phyloP scores from a whole-genome alignment of 176 grass and related monocot species.

The Pontederia paniculata region DNA sequence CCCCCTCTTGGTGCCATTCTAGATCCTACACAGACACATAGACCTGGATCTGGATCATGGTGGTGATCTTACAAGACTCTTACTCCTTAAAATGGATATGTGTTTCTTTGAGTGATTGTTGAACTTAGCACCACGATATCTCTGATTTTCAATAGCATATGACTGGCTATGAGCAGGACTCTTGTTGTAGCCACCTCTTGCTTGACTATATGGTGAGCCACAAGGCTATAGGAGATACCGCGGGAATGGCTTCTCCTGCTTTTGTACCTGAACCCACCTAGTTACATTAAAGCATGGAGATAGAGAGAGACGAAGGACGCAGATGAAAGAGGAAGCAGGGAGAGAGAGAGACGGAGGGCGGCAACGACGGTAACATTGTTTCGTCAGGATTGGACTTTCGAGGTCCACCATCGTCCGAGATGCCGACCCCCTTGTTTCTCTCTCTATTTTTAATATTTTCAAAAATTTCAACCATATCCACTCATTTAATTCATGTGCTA shows the following conservation, averaged over 20 bases:
- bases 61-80: conserved; percentile 46
- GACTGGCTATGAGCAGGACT: conserved; percentile 50
- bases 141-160: conserved; percentile 37
- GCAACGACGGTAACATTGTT: too few species aligned
- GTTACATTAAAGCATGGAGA: conserved; percentile 15
- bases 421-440: too few species aligned
- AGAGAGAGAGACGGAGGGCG: too few species aligned
- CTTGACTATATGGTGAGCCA: conserved; percentile 25
- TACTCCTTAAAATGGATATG: conserved; percentile 53
- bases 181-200: conserved; percentile 51
- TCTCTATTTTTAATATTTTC: too few species aligned
- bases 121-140: conserved; percentile 23
- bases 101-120: conserved; percentile 9
- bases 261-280: conserved; percentile 47
- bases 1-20: too few species aligned
- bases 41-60: conserved; percentile 46
- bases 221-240: conserved; percentile 59
- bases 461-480: too few species aligned
- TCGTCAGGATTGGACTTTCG: too few species aligned
- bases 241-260: conserved; percentile 49
- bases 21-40: too few species aligned
- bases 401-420: too few species aligned
- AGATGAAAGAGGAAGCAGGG: too few species aligned
- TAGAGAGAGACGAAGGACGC: too few species aligned
- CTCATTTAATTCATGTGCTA: too few species aligned